Base-by-base conservation (phyloP, 2,329 filamentous ascomycete species). In the Sporothrix curviconia region DNA sequence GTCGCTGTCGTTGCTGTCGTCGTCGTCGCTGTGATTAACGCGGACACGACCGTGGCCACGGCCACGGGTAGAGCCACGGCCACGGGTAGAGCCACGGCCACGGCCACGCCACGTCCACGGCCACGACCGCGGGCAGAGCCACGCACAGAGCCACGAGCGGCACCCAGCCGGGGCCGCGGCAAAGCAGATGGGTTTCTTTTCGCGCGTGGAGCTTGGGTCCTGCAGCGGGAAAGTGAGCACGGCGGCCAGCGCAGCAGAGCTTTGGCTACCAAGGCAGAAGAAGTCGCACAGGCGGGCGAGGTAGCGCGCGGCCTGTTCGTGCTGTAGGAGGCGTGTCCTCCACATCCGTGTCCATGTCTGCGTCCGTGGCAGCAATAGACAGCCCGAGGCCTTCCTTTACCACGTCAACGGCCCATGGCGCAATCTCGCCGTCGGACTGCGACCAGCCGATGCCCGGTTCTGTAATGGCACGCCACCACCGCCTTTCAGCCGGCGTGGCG, bases 211-310 rank as follows among this genome's bases (percentile, higher is more conserved):
- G 12, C 9, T 50, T 12, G 42, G 28, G 14, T 34, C 24, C 15
- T 60, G 55, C 22, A 58, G 22, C 42, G 50, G 49, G 24, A 52
- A 52, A 3, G 22, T 40, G 7, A 60, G 52, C 32, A 50, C 59
- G 24, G 47, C 56, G 3, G 56, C 51, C 2, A 60, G 53, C n/a
- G 53, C 59, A 19, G 53, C 56, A 8, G 56, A 53, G 32, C 53
- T 53, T 34, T 60, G 56, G 46, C 34, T 22, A 14, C 56, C 52
- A 25, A 60, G 59, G 11, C 37, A 32, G 37, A 44, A 60, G 30
- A 47, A 39, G 7, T 17, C 39, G 39, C 56, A 60, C n/a, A 60
- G 30, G 24, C 59, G 55, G 19, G 44, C 52, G 24, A 60, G 47
- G 42, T 60, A 60, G 12, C 9, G 28, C 3, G 56, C 52, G 32